Base-by-base conservation (phyloP, 1,139 yeast species). In the Debaryomyces robertsiae region DNA sequence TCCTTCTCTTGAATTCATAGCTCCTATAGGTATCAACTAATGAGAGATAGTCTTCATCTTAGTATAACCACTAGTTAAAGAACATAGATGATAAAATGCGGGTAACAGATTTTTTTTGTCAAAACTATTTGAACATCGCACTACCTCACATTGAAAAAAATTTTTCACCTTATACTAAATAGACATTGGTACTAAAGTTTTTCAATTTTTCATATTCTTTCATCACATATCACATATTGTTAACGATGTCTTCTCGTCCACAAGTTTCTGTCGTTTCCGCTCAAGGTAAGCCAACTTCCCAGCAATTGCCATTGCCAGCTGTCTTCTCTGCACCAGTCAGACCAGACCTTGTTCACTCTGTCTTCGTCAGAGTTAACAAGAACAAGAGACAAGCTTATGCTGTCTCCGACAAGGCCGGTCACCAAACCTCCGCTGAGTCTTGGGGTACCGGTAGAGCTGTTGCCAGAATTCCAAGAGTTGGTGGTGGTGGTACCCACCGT, bases 401-500 rank as follows among this genome's bases (percentile, higher is more conserved):
- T 71, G 98, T 93, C 64, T 84, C 98, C 65, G 90, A 84, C 73
- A 88, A 89, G 79, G 98, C 98, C 66, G 98, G 98, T 82, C 96
- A 89, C 84, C 98, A 93, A 82, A 91, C 97, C 76, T 93, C 98
- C 56, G 98, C 98, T 73, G 97, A 90, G 79, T 93, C 98, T 54
- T 93, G 98, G 98, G 98, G 98, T 89, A 94, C 98, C 64, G 98
- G 98, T 84, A 91, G 98, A 83, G 98, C 98, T 79, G 97, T 93
- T 71, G 98, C 98, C 80, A 93, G 98, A 84, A 91, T 93, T 76
- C 98, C 98, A 82, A 91, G 98, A 85, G 98, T 93, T 73, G 96
- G 96, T 79, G 98, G 98, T 82, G 91, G 96, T 74, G 98, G 98
- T 87, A 93, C 98, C 74, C 97, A 90, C 95, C 93, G 98, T 81